Conservation (phyloP, 345 rosid species). For the Excoecaria cochinchinensis region DNA sequence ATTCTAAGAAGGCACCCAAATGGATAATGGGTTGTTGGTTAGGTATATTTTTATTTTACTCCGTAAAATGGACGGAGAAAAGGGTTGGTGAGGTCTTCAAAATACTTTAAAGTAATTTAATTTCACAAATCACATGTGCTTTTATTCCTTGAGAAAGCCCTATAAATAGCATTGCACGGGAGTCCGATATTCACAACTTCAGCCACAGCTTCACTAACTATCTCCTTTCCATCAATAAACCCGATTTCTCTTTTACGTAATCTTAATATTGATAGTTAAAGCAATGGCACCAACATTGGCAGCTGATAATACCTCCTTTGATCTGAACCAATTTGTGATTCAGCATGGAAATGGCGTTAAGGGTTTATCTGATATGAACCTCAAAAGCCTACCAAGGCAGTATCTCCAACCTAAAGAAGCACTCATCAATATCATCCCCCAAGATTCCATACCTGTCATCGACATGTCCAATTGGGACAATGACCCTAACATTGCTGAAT, state of each 20-base stretch:
- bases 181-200: neutral
- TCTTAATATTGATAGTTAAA: neutral
- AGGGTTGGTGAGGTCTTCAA: too few relatives aligned
- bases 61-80: too few relatives aligned
- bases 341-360: constrained; percentile 23
- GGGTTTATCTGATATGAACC: constrained; percentile 28
- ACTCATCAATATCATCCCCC: constrained; percentile 1
- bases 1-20: too few relatives aligned
- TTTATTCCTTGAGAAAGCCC: neutral
- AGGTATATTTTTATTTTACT: too few relatives aligned
- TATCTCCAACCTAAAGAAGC: constrained; percentile 23
- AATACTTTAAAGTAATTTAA: too few relatives aligned
- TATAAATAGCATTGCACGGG: neutral
- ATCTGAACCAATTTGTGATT: constrained; percentile 18
- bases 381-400: constrained; percentile 18
- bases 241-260: neutral
- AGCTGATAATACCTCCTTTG: neutral
- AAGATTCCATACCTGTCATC: constrained; percentile 22
- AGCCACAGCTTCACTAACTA: neutral
- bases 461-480: constrained; percentile 17
- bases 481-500: constrained; percentile 11
- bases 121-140: too few relatives aligned
- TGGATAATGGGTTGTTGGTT: too few relatives aligned
- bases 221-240: neutral
- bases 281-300: constrained; percentile 20